These are phyloP conservation scores for Pythium aphanidermatum DNA, from an alignment of 352 stramenopile species.

Conservation along the genomic window DNA sequence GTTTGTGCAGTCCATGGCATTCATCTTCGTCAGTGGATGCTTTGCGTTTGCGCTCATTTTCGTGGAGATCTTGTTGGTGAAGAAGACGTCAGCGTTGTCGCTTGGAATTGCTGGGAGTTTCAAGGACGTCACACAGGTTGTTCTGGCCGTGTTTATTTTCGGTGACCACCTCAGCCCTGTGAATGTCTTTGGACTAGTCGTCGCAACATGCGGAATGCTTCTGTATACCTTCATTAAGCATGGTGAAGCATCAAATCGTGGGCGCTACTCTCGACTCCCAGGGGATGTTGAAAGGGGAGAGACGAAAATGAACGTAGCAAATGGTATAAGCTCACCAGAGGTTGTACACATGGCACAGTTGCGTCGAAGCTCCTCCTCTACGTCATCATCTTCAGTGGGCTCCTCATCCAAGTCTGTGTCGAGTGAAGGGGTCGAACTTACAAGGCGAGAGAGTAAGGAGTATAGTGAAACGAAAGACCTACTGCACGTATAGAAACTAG, in stretches of 20 bases:
- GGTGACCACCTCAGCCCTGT: constrained; percentile 51
- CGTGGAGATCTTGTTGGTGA: constrained; percentile 74
- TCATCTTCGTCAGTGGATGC: constrained; percentile 62
- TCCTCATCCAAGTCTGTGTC: not conserved
- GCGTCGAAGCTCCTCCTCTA: constrained; percentile 11
- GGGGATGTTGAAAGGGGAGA: not conserved
- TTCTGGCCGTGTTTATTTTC: constrained; percentile 75
- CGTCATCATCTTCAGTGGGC: constrained; percentile 13
- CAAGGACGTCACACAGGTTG: constrained; percentile 77
- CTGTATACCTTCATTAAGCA: constrained; percentile 77
- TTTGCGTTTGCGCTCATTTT: constrained; percentile 78
- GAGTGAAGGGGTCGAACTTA: constrained; percentile 24
- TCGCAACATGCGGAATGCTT: constrained; percentile 68
- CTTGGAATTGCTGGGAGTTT: constrained; percentile 74
- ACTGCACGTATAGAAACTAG: constrained; percentile 24
- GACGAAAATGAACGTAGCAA: too few species aligned
- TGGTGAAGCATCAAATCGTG: constrained; percentile 19
- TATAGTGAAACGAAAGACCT: constrained; percentile 18
- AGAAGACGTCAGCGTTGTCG: constrained; percentile 77
- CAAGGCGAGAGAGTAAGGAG: constrained; percentile 60
- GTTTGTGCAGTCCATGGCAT: constrained; percentile 42
- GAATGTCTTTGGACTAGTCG: constrained; percentile 61
- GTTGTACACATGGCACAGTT: constrained; percentile 30
- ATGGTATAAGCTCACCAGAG: constrained; percentile 17
- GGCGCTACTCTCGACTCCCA: constrained; percentile 28